A percentile compares a stretch with the other conserved stretches of the same genome.
Conservation (phyloP, 2,329 filamentous ascomycete genomes). For the Penicillium sp. region DNA sequence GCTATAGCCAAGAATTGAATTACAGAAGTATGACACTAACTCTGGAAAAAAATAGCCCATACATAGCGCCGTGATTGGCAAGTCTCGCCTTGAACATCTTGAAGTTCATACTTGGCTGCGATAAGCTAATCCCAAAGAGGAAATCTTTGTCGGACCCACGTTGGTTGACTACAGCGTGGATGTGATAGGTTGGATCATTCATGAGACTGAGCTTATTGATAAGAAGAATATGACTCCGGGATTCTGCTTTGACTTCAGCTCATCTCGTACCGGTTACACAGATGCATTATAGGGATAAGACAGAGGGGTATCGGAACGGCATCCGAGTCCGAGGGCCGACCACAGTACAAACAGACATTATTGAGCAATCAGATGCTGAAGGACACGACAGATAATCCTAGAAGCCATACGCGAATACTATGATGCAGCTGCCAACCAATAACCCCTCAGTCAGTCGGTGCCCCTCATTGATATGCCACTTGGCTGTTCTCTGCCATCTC, state of each 20-base stretch:
- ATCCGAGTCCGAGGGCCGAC: background rate
- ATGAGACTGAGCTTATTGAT: background rate
- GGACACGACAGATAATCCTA: background rate
- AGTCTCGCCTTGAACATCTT: background rate
- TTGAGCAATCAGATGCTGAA: background rate
- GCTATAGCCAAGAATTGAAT: background rate
- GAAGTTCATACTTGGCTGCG: background rate
- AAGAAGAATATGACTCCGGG: background rate
- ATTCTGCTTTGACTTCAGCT: background rate
- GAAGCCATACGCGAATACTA: background rate
- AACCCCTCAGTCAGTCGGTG: background rate
- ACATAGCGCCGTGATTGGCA: constrained; percentile 5
- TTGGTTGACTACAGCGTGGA: background rate
- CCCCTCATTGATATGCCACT: constrained; percentile 14
- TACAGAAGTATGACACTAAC: background rate
- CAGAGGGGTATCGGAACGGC: background rate
- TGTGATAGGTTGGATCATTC: background rate
- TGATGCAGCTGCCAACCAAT: background rate
- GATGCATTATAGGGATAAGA: background rate
- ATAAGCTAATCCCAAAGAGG: constrained; percentile 19
- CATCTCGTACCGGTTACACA: background rate
- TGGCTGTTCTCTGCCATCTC: constrained; percentile 26
- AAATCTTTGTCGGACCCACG: constrained; percentile 27
- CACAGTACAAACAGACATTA: background rate
- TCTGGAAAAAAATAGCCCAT: background rate